A percentile compares a stretch with the other conserved stretches of the same genome.
phyloP scores from a whole-genome alignment of 495 filamentous ascomycete genomes.

The Penicillium waksmanii region DNA sequence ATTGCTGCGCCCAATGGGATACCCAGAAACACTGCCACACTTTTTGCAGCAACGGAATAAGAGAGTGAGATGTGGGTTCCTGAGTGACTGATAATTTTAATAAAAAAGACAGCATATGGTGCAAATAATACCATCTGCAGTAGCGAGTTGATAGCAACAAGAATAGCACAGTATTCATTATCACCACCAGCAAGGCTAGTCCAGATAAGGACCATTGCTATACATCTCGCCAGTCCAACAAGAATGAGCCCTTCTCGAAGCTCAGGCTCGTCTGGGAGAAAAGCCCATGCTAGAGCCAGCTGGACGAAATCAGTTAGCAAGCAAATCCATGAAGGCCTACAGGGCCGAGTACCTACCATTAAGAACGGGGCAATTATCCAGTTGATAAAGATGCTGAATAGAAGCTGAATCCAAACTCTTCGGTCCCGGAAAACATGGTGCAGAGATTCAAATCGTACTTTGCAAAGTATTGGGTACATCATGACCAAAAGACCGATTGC shows the following conservation, averaged over 20 bases:
- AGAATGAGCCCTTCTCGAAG: slow-evolving; percentile 75
- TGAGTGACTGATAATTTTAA: slow-evolving; percentile 62
- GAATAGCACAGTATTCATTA: slow-evolving; percentile 83
- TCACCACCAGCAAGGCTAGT: slow-evolving; percentile 78
- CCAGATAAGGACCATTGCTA: slow-evolving; percentile 87
- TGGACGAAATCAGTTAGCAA: background rate
- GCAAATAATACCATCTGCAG: slow-evolving; percentile 88
- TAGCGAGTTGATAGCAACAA: slow-evolving; percentile 86
- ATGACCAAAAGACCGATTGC: slow-evolving; percentile 84
- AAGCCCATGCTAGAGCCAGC: slow-evolving; percentile 77
- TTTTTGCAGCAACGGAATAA: slow-evolving; percentile 75
- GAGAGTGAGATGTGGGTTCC: slow-evolving; percentile 49
- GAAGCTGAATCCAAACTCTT: slow-evolving; percentile 77
- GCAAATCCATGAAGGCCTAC: background rate
- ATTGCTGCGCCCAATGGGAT: slow-evolving; percentile 52
- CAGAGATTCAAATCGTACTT: slow-evolving; percentile 82
- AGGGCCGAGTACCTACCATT: slow-evolving; percentile 63
- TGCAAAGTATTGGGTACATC: slow-evolving; percentile 97
- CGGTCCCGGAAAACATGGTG: slow-evolving; percentile 66
- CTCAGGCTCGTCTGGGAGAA: slow-evolving; percentile 70
- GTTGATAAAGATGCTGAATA: slow-evolving; percentile 78
- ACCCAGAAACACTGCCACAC: slow-evolving; percentile 79
- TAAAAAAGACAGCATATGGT: slow-evolving; percentile 77
- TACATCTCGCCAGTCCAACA: slow-evolving; percentile 77
- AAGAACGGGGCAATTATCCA: slow-evolving; percentile 90